Percentiles rank a stretch among this genome's conserved stretches.
phyloP scores from a whole-genome alignment of 345 rosid genomes.

The Salix udensis region DNA sequence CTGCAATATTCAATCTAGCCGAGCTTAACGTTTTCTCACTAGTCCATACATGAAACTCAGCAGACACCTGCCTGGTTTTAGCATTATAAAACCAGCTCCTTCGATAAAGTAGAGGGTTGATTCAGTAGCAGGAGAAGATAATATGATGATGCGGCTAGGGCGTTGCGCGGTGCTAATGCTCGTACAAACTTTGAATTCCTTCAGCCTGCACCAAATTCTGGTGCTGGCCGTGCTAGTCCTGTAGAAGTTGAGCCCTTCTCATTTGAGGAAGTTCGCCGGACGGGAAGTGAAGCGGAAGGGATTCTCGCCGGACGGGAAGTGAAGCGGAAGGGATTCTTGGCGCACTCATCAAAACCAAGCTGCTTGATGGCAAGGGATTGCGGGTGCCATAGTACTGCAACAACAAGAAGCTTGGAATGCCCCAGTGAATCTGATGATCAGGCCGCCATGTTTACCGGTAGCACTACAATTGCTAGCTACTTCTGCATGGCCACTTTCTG shows the following conservation, averaged over 20 bases:
- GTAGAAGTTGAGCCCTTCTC: conserved; percentile 42
- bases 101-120: background rate
- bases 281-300: conserved; percentile 34
- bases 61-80: background rate
- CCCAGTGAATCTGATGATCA: conserved; percentile 19
- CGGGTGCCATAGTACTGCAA: too few species aligned
- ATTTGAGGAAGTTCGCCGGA: conserved; percentile 42
- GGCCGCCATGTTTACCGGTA: conserved; percentile 1
- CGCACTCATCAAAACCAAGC: conserved; percentile 48
- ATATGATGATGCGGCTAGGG: conserved; percentile 50
- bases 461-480: background rate
- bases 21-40: background rate
- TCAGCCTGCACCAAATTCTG: conserved; percentile 9
- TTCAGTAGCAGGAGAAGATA: background rate
- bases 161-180: conserved; percentile 47
- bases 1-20: background rate
- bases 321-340: conserved; percentile 47
- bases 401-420: conserved; percentile 24
- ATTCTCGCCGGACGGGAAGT: conserved; percentile 27
- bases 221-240: background rate
- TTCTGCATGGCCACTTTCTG: conserved; percentile 23
- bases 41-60: background rate
- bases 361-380: too few species aligned
- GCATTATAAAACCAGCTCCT: conserved; percentile 8
- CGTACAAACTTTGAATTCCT: conserved; percentile 48